A percentile compares a stretch with the other conserved stretches of the same genome.
Evolutionary conservation across 2,329 filamentous ascomycete species (phyloP).

Genomic region (Fusarium cyanostomum): DNA sequence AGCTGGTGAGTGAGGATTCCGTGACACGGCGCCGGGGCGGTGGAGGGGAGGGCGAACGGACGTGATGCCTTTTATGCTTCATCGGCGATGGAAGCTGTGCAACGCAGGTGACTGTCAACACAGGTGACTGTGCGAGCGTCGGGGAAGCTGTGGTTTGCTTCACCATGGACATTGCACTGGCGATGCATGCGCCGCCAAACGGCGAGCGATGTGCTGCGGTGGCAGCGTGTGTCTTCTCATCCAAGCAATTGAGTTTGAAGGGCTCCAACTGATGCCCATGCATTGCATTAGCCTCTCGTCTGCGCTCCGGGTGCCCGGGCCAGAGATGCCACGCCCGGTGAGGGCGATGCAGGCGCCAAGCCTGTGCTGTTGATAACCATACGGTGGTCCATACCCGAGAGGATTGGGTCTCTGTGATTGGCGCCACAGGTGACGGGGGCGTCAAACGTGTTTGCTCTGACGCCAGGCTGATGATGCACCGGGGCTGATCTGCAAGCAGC

Average conservation of each 20-base stretch:
- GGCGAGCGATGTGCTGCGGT: too few relatives aligned
- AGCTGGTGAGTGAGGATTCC: neutral
- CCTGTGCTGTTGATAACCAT: neutral
- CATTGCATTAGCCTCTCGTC: constrained; percentile 27
- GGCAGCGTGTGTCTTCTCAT: too few relatives aligned
- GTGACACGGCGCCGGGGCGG: neutral
- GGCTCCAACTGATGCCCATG: constrained; percentile 22
- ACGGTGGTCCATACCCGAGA: too few relatives aligned
- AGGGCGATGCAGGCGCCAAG: constrained; percentile 10
- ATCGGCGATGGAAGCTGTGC: neutral
- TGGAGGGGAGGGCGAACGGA: neutral
- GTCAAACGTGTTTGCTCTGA: constrained; percentile 19
- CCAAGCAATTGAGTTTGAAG: constrained; percentile 6
- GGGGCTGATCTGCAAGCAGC: constrained; percentile 24
- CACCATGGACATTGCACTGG: constrained; percentile 6
- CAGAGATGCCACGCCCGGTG: constrained; percentile 3
- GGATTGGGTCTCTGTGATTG: constrained; percentile 3
- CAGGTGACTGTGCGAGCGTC: neutral
- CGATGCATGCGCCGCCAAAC: constrained; percentile 16
- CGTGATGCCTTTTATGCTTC: constrained; percentile 20
- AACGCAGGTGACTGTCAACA: constrained; percentile 1
- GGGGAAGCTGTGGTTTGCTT: constrained; percentile 12
- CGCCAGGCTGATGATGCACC: constrained; percentile 22
- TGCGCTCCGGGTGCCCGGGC: constrained; percentile 25
- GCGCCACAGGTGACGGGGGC: constrained; percentile 9